Evolutionary conservation across 495 filamentous ascomycete genomes (phyloP).

Genomic region (Letharia columbiana): DNA sequence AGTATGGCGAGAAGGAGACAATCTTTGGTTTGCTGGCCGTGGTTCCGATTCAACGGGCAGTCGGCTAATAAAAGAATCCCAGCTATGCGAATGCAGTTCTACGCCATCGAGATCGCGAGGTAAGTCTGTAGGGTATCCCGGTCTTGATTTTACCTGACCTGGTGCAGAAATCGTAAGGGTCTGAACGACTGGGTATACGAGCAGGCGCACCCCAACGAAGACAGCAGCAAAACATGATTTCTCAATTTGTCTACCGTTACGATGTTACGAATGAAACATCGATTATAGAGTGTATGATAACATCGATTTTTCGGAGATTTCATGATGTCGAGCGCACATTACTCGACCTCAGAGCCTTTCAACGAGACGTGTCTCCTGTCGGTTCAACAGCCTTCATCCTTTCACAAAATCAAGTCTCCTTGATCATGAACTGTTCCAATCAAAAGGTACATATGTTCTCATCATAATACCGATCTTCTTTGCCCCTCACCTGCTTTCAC

Average conservation of each 20-base stretch:
- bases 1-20: constrained; percentile 82
- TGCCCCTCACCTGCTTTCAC: background rate
- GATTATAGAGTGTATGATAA: background rate
- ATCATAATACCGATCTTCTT: background rate
- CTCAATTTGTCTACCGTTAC: background rate
- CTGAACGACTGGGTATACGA: constrained; percentile 97
- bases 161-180: constrained; percentile 64
- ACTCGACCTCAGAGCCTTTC: background rate
- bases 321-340: background rate
- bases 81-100: constrained; percentile 86
- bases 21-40: constrained; percentile 62
- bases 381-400: background rate
- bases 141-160: constrained; percentile 16
- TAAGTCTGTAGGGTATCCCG: constrained; percentile 28
- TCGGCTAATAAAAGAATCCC: constrained; percentile 3
- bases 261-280: background rate
- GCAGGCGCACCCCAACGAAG: constrained; percentile 45
- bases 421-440: background rate
- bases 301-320: too few relatives aligned
- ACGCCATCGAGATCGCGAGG: constrained; percentile 91
- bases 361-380: background rate
- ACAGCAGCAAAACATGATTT: constrained; percentile 20
- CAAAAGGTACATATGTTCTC: background rate
- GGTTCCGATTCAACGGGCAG: too few relatives aligned
- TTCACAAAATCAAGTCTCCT: background rate